Evolutionary conservation across 176 grass and related monocot species (phyloP).

Genomic region (Eleusine coracana): DNA sequence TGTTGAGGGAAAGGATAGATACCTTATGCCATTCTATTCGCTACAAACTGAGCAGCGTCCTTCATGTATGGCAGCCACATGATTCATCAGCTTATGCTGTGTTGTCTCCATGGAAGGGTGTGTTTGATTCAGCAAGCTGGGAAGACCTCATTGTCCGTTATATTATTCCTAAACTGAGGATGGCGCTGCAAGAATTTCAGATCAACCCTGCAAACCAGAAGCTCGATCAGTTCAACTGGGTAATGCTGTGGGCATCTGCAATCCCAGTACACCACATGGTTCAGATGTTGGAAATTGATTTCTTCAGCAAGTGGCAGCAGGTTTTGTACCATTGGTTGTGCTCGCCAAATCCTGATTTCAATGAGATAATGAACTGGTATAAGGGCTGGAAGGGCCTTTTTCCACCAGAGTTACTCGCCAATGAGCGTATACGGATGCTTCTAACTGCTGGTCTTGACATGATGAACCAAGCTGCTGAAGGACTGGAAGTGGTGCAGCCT

Average conservation of each 20-base stretch:
- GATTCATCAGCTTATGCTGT: constrained; percentile 79
- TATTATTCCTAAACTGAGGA: constrained; percentile 75
- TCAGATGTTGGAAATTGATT: constrained; percentile 82
- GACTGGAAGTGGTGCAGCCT: constrained; percentile 68
- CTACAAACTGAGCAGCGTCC: constrained; percentile 79
- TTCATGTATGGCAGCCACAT: constrained; percentile 82
- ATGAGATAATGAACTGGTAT: constrained; percentile 88
- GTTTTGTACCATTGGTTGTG: constrained; percentile 84
- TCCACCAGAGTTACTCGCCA: constrained; percentile 75
- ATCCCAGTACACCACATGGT: constrained; percentile 88
- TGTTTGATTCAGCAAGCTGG: constrained; percentile 79
- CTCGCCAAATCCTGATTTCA: constrained; percentile 75
- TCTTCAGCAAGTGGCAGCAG: constrained; percentile 93
- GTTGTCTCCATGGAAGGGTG: constrained; percentile 85
- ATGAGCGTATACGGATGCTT: constrained; percentile 69
- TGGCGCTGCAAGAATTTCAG: constrained; percentile 72
- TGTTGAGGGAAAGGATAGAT: constrained; percentile 67
- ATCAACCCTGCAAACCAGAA: constrained; percentile 82
- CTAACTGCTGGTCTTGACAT: constrained; percentile 75
- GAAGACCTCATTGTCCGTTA: constrained; percentile 76
- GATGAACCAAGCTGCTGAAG: constrained; percentile 91
- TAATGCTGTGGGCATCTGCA: constrained; percentile 79
- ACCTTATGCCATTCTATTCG: constrained; percentile 70
- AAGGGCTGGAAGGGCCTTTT: constrained; percentile 83
- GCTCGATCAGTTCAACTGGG: constrained; percentile 80